A percentile compares a stretch with the other conserved stretches of the same genome.
These are phyloP conservation scores for Umbelopsis sp. DNA, from an alignment of 371 early-diverging fungal species.

Conservation along the genomic window DNA sequence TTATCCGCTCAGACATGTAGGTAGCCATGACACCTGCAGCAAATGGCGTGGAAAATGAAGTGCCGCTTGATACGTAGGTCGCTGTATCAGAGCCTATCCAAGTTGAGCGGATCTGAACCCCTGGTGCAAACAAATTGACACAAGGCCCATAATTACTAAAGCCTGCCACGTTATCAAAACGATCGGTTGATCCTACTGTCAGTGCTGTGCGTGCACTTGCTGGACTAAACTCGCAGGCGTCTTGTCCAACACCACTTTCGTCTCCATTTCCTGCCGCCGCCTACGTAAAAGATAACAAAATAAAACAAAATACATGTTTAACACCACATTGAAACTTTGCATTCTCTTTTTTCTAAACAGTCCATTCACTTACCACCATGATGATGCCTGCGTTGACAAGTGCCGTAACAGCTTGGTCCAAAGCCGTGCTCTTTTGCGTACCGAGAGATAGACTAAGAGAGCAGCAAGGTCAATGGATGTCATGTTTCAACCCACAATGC, in stretches of 20 bases:
- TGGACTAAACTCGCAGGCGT: conserved; percentile 89
- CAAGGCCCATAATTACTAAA: conserved; percentile 83
- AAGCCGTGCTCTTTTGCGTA: conserved; percentile 2
- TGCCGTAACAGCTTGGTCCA: conserved; percentile 11
- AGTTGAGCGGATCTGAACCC: conserved; percentile 77
- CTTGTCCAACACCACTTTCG: conserved; percentile 38
- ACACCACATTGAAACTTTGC: not conserved
- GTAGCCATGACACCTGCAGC: conserved; percentile 7
- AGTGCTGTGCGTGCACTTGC: conserved; percentile 79
- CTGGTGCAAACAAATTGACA: conserved; percentile 81
- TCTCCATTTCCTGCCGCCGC: conserved; percentile 12
- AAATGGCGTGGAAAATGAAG: conserved; percentile 13
- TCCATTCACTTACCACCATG: conserved; percentile 6
- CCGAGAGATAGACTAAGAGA: not conserved
- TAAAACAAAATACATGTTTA: not conserved
- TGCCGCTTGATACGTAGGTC: conserved; percentile 10
- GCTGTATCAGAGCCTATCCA: conserved; percentile 30
- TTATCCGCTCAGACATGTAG: not conserved
- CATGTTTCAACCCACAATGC: not conserved
- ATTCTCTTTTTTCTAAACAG: not conserved
- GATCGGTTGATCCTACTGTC: conserved; percentile 88
- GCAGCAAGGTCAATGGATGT: not conserved
- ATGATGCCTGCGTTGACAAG: conserved; percentile 3
- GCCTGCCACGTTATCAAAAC: conserved; percentile 67
- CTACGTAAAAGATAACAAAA: not conserved